Evolutionary conservation across 2,329 filamentous ascomycete species (phyloP), one percentile per base, ranked within the genome.

Genomic region (Dothistroma pini): DNA sequence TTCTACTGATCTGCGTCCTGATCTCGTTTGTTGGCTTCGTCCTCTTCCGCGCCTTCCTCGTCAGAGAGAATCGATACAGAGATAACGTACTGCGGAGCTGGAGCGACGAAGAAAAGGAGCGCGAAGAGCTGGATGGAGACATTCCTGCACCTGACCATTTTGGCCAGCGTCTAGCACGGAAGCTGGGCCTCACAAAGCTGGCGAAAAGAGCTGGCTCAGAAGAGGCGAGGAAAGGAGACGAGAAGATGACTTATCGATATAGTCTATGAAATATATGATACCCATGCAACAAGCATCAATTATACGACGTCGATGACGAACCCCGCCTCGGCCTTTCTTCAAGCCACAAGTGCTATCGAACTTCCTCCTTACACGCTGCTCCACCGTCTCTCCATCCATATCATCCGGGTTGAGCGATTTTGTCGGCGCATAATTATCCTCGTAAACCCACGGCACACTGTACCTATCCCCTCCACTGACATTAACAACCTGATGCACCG

Each of bases 361-460:
- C 57, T 62, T 66, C 50, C 51, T 56, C 50, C 62, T 50, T 6
- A 69, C 62, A 58, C 68, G 64, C 52, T 64, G 29, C 57, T 68
- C 67, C 12, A 68, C 66, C 12, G 66, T 69, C 56, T 67, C 64
- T 4, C 57, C 61, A n/a, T 51, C 56, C 6, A n/a, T 44, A 25
- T 61, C 60, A 6, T 31, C 51, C 0, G 59, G 60, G 38, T 65
- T 59, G 49, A 67, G 68, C 16, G 67, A 64, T 49, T 68, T 66
- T 38, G 61, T 69, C 7, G 62, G 62, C 8, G 29, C 57, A 34
- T 63, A 56, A 44, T 65, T 59, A 1, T 65, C 64, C 31, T 68
- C 58, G 63, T 79, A 81, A 70, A 82, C 81, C 60, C 81, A 82
- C 6, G 80, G 80, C 32, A 81, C 77, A 9, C 70, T 75, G 49